phyloP scores from a whole-genome alignment of 768 basidiomycete genomes.

The Grammothele lineata region DNA sequence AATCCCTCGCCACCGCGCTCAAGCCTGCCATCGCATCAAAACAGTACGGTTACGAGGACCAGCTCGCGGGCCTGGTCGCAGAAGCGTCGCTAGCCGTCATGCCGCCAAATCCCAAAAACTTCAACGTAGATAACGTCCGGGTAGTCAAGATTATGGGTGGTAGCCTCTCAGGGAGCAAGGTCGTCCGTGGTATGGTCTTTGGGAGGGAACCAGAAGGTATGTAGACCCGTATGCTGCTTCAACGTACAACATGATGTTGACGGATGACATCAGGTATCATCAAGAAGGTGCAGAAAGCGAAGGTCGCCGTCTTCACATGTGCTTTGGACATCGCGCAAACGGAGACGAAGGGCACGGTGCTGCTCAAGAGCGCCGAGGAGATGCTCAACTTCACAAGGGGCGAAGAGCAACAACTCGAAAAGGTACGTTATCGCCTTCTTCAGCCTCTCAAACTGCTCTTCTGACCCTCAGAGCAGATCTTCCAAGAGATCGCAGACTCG shows the following conservation, averaged over 20 bases:
- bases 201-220: slow-evolving; percentile 91
- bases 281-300: slow-evolving; percentile 80
- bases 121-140: slow-evolving; percentile 97
- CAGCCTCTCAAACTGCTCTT: not conserved
- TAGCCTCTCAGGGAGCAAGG: slow-evolving; percentile 74
- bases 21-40: slow-evolving; percentile 94
- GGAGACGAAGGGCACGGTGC: slow-evolving; percentile 97
- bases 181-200: slow-evolving; percentile 98
- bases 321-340: slow-evolving; percentile 93
- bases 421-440: slow-evolving; percentile 36
- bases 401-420: slow-evolving; percentile 96
- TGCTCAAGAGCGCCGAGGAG: slow-evolving; percentile 92
- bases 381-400: slow-evolving; percentile 96
- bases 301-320: slow-evolving; percentile 94
- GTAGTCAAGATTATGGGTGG: slow-evolving; percentile 99
- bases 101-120: slow-evolving; percentile 83
- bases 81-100: slow-evolving; percentile 92
- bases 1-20: slow-evolving; percentile 68
- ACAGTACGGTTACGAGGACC: slow-evolving; percentile 92
- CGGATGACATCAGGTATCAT: slow-evolving; percentile 50
- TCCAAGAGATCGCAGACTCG: slow-evolving; percentile 95
- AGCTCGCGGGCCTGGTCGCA: slow-evolving; percentile 77
- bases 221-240: slow-evolving; percentile 9
- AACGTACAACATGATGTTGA: no score
- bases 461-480: slow-evolving; percentile 56